A percentile compares a stretch with the other conserved stretches of the same genome.
Conservation (phyloP, 1,284 basidiomycete genomes). For the Rhodofomes roseus region DNA sequence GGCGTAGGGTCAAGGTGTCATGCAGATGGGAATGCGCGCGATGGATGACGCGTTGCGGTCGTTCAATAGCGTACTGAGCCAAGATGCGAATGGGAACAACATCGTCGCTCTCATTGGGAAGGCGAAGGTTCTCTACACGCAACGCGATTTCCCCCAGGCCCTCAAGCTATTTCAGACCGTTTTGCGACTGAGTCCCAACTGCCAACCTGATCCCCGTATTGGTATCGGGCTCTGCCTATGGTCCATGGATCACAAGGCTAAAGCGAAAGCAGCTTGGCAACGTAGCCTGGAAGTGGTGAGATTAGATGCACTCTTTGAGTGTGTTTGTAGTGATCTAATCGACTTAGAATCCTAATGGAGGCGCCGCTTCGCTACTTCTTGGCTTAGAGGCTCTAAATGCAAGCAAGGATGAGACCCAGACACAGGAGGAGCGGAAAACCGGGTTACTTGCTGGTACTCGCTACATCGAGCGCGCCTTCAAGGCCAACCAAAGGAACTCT, state of each 20-base stretch:
- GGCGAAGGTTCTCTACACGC: constrained; percentile 80
- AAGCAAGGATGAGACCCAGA: constrained; percentile 61
- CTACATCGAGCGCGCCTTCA: constrained; percentile 70
- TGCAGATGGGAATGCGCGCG: constrained; percentile 76
- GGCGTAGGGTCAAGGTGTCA: constrained; percentile 50
- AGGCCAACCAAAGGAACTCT: constrained; percentile 70
- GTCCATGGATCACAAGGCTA: constrained; percentile 76
- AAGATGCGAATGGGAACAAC: constrained; percentile 68
- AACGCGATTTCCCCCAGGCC: constrained; percentile 73
- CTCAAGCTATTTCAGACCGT: constrained; percentile 84
- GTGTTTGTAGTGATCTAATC: background rate
- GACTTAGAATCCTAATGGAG: constrained; percentile 68
- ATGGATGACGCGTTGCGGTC: constrained; percentile 77
- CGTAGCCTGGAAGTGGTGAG: constrained; percentile 78
- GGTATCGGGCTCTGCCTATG: constrained; percentile 92
- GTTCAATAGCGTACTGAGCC: constrained; percentile 78
- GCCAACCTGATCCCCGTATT: constrained; percentile 86
- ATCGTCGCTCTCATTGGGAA: constrained; percentile 79
- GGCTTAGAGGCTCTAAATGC: constrained; percentile 81
- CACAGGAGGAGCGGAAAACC: constrained; percentile 57
- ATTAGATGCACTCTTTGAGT: constrained; percentile 9
- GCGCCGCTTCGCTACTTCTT: constrained; percentile 76
- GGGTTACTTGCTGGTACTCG: constrained; percentile 61
- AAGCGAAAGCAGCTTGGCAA: constrained; percentile 85
- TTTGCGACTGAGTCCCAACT: constrained; percentile 70